Conservation (phyloP, 148 eudicot genomes). For the Arctostaphylos glauca region DNA sequence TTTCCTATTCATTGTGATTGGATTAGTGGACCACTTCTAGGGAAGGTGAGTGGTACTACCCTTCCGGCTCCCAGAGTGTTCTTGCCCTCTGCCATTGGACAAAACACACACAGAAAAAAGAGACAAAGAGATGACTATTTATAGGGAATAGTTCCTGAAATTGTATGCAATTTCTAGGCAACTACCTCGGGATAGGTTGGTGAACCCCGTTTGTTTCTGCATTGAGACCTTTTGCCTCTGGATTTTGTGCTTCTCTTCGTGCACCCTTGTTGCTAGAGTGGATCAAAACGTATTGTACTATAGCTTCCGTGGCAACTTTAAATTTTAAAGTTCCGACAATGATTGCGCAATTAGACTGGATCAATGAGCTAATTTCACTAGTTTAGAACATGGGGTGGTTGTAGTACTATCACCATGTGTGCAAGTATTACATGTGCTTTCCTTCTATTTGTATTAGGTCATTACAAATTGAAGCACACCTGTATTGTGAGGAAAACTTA, state of each 20-base stretch:
- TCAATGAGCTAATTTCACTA: too few relatives aligned
- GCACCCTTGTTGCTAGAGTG: too few relatives aligned
- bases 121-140: not conserved
- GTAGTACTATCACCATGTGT: not conserved
- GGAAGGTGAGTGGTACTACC: not conserved
- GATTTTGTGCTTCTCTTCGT: too few relatives aligned
- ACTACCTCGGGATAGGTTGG: too few relatives aligned
- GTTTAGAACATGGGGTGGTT: not conserved
- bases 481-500: not conserved
- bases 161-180: not conserved
- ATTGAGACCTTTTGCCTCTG: too few relatives aligned
- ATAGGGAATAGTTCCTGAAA: not conserved
- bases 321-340: too few relatives aligned
- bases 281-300: too few relatives aligned
- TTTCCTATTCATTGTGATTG: not conserved
- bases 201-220: too few relatives aligned
- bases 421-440: not conserved
- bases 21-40: not conserved
- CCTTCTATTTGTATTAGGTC: not conserved
- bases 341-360: too few relatives aligned
- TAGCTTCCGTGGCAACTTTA: too few relatives aligned
- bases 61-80: not conserved
- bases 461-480: not conserved
- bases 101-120: not conserved
- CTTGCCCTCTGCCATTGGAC: not conserved